Evolutionary conservation across 176 grass and related monocot genomes (phyloP).

Genomic region (Aegilops bicornis): DNA sequence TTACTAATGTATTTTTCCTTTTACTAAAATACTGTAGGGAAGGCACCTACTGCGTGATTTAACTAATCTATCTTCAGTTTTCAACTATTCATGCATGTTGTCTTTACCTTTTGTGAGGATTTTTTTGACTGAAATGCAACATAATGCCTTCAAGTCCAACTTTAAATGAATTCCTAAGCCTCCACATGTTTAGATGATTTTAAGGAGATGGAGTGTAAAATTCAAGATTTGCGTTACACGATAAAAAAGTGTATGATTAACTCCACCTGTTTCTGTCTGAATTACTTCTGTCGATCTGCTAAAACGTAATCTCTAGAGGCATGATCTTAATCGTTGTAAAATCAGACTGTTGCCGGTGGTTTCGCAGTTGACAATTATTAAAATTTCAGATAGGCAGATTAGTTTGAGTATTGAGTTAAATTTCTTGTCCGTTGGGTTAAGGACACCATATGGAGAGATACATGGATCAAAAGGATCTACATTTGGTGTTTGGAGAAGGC

Average conservation of each 20-base stretch:
- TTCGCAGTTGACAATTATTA: not conserved
- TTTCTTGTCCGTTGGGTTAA: not conserved
- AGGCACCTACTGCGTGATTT: not conserved
- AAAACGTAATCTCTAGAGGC: not conserved
- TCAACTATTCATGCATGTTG: not conserved
- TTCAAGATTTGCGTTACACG: not conserved
- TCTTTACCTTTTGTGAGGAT: not conserved
- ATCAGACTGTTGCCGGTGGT: not conserved
- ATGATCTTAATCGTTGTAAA: not conserved
- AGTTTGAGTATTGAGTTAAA: not conserved
- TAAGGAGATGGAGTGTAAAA: not conserved
- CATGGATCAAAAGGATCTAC: too few species aligned
- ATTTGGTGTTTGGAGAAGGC: too few species aligned
- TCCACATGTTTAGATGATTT: not conserved
- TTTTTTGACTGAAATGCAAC: not conserved
- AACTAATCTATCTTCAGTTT: not conserved
- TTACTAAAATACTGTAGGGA: too few species aligned
- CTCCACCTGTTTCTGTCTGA: not conserved
- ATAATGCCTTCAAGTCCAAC: not conserved
- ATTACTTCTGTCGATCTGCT: not conserved
- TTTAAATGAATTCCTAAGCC: not conserved
- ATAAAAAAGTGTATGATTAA: not conserved
- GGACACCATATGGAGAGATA: conserved; percentile 10
- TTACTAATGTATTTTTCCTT: not conserved
- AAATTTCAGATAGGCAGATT: conserved; percentile 5